Evolutionary conservation across 768 basidiomycete genomes (phyloP).

Genomic region (Lentinula raphanica): DNA sequence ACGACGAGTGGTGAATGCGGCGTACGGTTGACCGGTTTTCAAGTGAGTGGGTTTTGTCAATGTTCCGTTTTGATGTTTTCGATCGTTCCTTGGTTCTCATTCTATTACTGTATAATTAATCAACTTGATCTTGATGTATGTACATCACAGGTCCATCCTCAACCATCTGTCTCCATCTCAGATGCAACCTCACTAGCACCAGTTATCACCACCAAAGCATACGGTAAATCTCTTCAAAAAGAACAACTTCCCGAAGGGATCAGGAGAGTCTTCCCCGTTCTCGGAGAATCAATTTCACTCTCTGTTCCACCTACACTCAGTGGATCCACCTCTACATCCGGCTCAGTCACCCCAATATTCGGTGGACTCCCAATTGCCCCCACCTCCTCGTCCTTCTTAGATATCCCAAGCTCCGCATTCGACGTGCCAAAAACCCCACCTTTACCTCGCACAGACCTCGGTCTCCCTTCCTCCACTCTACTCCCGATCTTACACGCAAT

Average conservation of each 20-base stretch:
- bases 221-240: slow-evolving; percentile 70
- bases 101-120: neutral
- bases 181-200: slow-evolving; percentile 49
- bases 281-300: neutral
- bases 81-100: too few species aligned
- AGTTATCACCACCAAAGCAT: slow-evolving; percentile 63
- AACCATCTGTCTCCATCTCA: slow-evolving; percentile 26
- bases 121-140: neutral
- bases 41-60: slow-evolving; percentile 42
- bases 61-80: too few species aligned
- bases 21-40: slow-evolving; percentile 82
- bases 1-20: slow-evolving; percentile 78
- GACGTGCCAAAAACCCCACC: slow-evolving; percentile 12
- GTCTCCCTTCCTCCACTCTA: slow-evolving; percentile 52
- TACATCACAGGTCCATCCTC: slow-evolving; percentile 1
- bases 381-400: neutral
- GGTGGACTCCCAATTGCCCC: neutral
- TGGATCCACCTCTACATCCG: neutral
- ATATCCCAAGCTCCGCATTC: neutral
- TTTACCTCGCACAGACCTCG: slow-evolving; percentile 25
- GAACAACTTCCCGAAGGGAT: slow-evolving; percentile 74
- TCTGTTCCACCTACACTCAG: too few species aligned
- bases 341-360: neutral
- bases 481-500: slow-evolving; percentile 55
- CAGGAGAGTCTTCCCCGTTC: slow-evolving; percentile 69